Percentiles rank a stretch among this genome's conserved stretches.
Evolutionary conservation across 352 stramenopile species (phyloP).

Genomic region (Phytophthora citrophthora): DNA sequence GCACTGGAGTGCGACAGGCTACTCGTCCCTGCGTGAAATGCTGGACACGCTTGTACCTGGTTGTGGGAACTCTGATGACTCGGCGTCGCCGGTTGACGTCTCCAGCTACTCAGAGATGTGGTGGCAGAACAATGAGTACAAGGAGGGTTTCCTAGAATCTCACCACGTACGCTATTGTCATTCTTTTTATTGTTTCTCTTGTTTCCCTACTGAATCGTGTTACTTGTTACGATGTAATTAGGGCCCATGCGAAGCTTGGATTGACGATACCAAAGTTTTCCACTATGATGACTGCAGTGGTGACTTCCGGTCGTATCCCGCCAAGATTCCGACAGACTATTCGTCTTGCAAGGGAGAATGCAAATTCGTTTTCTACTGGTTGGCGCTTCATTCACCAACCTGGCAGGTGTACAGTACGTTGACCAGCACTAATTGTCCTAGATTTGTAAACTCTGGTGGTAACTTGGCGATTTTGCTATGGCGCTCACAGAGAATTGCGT

Average conservation of each 20-base stretch:
- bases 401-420: slow-evolving; percentile 59
- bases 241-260: slow-evolving; percentile 61
- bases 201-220: too few relatives aligned
- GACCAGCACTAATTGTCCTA: background rate
- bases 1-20: slow-evolving; percentile 25
- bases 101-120: slow-evolving; percentile 29
- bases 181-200: background rate
- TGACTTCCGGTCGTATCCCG: slow-evolving; percentile 45
- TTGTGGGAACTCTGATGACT: slow-evolving; percentile 32
- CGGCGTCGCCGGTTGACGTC: slow-evolving; percentile 30
- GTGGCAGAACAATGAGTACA: slow-evolving; percentile 45
- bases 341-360: slow-evolving; percentile 54
- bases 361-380: slow-evolving; percentile 59
- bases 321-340: slow-evolving; percentile 58
- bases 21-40: slow-evolving; percentile 38
- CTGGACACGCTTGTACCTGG: slow-evolving; percentile 33
- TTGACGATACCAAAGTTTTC: slow-evolving; percentile 49
- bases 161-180: slow-evolving; percentile 28
- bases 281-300: slow-evolving; percentile 55
- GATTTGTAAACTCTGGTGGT: background rate
- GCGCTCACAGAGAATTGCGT: slow-evolving; percentile 36
- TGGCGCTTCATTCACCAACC: slow-evolving; percentile 41
- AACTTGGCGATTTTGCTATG: background rate
- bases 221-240: background rate
- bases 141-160: slow-evolving; percentile 38